phyloP scores from a whole-genome alignment of 768 basidiomycete species.

The Guyanaporus albipodus region DNA sequence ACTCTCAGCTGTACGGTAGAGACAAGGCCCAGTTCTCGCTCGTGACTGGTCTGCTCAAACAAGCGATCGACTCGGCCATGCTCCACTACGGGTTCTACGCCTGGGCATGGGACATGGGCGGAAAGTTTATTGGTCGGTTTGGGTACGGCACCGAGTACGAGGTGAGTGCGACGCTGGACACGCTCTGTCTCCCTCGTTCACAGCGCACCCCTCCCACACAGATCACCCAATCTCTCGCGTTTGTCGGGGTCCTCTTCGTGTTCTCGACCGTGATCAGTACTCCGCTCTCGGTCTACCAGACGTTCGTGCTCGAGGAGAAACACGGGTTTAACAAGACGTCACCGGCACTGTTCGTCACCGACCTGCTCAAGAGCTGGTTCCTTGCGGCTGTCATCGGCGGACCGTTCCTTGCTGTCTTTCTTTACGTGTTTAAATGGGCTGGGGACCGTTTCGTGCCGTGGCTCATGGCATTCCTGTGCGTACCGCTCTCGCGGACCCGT shows the following conservation, averaged over 20 bases:
- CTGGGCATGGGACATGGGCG: conserved; percentile 74
- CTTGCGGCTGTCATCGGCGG: conserved; percentile 69
- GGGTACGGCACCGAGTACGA: conserved; percentile 73
- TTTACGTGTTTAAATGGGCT: conserved; percentile 89
- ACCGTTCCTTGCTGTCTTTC: conserved; percentile 83
- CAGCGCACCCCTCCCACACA: not conserved
- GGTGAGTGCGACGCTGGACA: conserved; percentile 37
- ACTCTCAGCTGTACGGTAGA: conserved; percentile 87
- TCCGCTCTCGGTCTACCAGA: conserved; percentile 78
- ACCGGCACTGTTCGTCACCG: conserved; percentile 64
- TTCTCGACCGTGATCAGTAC: conserved; percentile 64
- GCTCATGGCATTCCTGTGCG: conserved; percentile 90
- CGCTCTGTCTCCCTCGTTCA: not conserved
- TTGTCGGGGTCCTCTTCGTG: conserved; percentile 63
- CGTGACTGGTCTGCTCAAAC: conserved; percentile 69
- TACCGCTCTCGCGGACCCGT: conserved; percentile 6
- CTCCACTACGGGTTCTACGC: conserved; percentile 78
- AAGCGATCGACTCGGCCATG: conserved; percentile 63
- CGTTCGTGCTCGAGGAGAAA: conserved; percentile 91
- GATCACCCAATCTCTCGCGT: conserved; percentile 79
- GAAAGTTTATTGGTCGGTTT: conserved; percentile 40
- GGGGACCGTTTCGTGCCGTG: conserved; percentile 90
- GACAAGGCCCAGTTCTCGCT: conserved; percentile 87
- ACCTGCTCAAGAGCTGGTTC: conserved; percentile 77
- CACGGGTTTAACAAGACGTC: conserved; percentile 98